These are phyloP conservation scores for Coprinopsis sp. DNA, from an alignment of 768 basidiomycete species.

Conservation along the genomic window DNA sequence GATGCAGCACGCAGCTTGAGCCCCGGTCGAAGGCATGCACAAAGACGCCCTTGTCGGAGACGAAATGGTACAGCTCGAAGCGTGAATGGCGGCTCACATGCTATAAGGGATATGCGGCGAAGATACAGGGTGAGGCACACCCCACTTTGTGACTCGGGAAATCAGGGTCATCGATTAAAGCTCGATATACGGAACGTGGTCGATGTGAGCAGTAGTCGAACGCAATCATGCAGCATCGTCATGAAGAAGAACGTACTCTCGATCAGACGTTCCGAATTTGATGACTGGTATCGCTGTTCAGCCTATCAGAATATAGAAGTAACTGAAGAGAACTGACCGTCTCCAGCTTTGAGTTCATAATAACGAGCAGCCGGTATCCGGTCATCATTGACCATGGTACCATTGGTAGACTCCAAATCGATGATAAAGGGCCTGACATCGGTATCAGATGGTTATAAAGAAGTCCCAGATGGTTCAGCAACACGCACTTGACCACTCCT, in stretches of 20 bases:
- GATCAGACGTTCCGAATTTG: constrained; percentile 76
- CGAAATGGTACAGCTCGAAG: too few relatives aligned
- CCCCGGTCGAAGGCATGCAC: too few relatives aligned
- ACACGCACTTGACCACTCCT: constrained; percentile 74
- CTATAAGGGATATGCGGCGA: too few relatives aligned
- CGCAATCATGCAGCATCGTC: constrained; percentile 53
- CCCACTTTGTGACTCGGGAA: constrained; percentile 5
- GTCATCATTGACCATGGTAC: constrained; percentile 87
- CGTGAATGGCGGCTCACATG: too few relatives aligned
- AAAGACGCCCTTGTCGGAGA: too few relatives aligned
- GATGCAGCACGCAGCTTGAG: too few relatives aligned
- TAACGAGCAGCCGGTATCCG: constrained; percentile 81
- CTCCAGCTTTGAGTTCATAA: constrained; percentile 75
- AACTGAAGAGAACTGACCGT: constrained; percentile 51
- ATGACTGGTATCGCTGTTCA: constrained; percentile 48
- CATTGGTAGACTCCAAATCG: constrained; percentile 97
- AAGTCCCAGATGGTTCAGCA: not conserved
- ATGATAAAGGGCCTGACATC: constrained; percentile 84
- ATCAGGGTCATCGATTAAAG: not conserved
- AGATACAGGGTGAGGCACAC: too few relatives aligned
- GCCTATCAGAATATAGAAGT: not conserved
- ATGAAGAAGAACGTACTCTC: constrained; percentile 83
- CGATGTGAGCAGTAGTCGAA: not conserved
- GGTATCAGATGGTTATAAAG: constrained; percentile 3
- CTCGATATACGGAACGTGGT: constrained; percentile 2